phyloP scores from a whole-genome alignment of 371 early-diverging fungal species.

The Actinomortierella ambigua region DNA sequence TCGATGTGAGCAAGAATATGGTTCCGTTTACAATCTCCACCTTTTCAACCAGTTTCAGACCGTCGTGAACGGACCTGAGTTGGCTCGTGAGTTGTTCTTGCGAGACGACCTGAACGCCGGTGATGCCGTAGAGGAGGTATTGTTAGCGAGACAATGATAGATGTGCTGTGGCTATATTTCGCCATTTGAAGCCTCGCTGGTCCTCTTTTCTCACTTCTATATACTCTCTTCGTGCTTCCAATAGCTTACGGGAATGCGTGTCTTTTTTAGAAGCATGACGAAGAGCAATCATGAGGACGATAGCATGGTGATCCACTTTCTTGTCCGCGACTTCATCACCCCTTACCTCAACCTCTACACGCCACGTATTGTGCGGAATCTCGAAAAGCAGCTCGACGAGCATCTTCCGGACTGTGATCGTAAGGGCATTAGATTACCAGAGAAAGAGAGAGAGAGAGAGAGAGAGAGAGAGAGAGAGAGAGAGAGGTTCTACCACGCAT shows the following conservation, averaged over 20 bases:
- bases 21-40: conserved; percentile 16
- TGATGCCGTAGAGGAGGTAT: conserved; percentile 15
- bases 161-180: too few species aligned
- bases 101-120: conserved; percentile 7
- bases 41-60: conserved; percentile 8
- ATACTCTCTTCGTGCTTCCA: too few species aligned
- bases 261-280: conserved; percentile 10
- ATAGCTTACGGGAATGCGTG: conserved; percentile 9
- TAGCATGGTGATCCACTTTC: conserved; percentile 10
- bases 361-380: conserved; percentile 23
- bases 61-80: conserved; percentile 16
- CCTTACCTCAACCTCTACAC: conserved; percentile 27
- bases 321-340: conserved; percentile 18
- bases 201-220: too few species aligned
- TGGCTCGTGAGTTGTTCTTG: conserved; percentile 31
- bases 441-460: too few species aligned
- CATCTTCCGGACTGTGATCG: too few species aligned
- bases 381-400: background rate
- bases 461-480: background rate
- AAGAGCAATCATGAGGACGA: conserved; percentile 26
- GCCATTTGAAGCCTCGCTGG: too few species aligned
- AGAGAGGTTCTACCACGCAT: background rate
- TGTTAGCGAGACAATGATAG: too few species aligned
- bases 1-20: conserved; percentile 15
- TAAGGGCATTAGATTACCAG: too few species aligned